Percentiles rank a stretch among this genome's conserved stretches.
These are phyloP conservation scores for Acanthamoeba triangularis DNA, from an alignment of 208 protist species.

Conservation along the genomic window DNA sequence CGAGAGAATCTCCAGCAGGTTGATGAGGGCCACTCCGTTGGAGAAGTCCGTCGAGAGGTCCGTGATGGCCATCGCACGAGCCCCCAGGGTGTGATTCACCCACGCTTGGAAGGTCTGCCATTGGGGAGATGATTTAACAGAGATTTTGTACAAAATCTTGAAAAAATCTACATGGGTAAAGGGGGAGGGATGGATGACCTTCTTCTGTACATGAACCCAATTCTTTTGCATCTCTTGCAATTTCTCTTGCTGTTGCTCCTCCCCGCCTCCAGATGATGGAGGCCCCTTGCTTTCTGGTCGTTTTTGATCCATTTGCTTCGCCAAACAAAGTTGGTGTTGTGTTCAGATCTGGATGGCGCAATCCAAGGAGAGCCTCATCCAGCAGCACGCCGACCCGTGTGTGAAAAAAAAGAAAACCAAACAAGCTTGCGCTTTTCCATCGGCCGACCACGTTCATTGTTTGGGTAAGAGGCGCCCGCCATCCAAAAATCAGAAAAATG, in stretches of 20 bases:
- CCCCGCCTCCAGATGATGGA: not conserved
- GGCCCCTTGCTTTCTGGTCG: not conserved
- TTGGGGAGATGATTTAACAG: not conserved
- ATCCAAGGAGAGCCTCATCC: too few relatives aligned
- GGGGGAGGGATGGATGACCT: not conserved
- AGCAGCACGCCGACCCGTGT: too few relatives aligned
- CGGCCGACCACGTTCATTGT: too few relatives aligned
- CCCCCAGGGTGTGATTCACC: conserved; percentile 83
- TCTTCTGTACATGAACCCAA: conserved; percentile 39
- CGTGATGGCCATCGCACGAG: conserved; percentile 80
- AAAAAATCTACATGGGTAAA: too few relatives aligned
- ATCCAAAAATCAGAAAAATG: too few relatives aligned
- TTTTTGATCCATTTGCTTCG: not conserved
- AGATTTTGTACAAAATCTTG: too few relatives aligned
- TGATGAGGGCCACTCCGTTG: conserved; percentile 83
- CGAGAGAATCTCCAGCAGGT: conserved; percentile 85
- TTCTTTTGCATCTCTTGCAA: conserved; percentile 54
- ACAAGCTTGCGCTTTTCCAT: too few relatives aligned
- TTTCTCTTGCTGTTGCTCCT: not conserved
- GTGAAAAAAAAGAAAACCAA: too few relatives aligned
- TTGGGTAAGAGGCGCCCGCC: too few relatives aligned
- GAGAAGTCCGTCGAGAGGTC: conserved; percentile 81
- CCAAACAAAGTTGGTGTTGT: too few relatives aligned
- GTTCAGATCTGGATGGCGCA: too few relatives aligned
- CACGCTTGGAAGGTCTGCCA: conserved; percentile 83